Evolutionary conservation across 768 basidiomycete species (phyloP).

Genomic region (Mycena haematopus): DNA sequence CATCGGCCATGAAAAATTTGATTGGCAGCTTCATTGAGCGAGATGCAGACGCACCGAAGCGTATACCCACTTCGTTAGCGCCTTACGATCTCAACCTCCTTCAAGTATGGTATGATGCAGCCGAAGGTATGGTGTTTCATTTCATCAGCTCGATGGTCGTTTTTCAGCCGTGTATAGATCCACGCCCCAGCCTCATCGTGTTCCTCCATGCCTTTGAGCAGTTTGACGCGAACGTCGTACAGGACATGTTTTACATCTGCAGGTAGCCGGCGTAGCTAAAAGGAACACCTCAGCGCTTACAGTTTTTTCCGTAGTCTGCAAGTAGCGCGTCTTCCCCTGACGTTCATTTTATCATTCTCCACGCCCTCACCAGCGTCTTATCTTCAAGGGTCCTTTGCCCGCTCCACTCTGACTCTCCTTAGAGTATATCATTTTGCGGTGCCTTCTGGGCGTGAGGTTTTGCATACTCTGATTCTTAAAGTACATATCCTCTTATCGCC

Average conservation of each 20-base stretch:
- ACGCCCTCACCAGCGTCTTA: slow-evolving; percentile 64
- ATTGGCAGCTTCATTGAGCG: slow-evolving; percentile 58
- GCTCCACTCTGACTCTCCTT: slow-evolving; percentile 62
- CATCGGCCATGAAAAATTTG: slow-evolving; percentile 59
- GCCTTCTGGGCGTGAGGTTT: slow-evolving; percentile 52
- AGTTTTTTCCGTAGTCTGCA: slow-evolving; percentile 49
- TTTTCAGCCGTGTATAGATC: neutral
- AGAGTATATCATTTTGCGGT: slow-evolving; percentile 58
- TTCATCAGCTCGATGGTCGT: too few relatives aligned
- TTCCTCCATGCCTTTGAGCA: slow-evolving; percentile 80
- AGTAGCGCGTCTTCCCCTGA: slow-evolving; percentile 60
- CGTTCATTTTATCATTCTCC: slow-evolving; percentile 68
- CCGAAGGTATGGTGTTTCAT: slow-evolving; percentile 25
- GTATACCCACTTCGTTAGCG: slow-evolving; percentile 60
- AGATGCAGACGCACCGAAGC: slow-evolving; percentile 47
- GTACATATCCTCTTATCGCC: slow-evolving; percentile 39
- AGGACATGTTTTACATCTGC: slow-evolving; percentile 75
- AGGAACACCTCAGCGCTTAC: neutral
- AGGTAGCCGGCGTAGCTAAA: slow-evolving; percentile 49
- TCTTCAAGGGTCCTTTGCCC: slow-evolving; percentile 64
- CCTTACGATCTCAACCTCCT: slow-evolving; percentile 69
- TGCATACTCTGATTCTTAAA: slow-evolving; percentile 62
- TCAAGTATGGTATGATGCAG: slow-evolving; percentile 62
- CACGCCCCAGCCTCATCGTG: slow-evolving; percentile 54
- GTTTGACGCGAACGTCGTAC: slow-evolving; percentile 64